These are phyloP conservation scores for Phytophthora cactorum DNA, from an alignment of 352 stramenopile genomes.

Conservation along the genomic window DNA sequence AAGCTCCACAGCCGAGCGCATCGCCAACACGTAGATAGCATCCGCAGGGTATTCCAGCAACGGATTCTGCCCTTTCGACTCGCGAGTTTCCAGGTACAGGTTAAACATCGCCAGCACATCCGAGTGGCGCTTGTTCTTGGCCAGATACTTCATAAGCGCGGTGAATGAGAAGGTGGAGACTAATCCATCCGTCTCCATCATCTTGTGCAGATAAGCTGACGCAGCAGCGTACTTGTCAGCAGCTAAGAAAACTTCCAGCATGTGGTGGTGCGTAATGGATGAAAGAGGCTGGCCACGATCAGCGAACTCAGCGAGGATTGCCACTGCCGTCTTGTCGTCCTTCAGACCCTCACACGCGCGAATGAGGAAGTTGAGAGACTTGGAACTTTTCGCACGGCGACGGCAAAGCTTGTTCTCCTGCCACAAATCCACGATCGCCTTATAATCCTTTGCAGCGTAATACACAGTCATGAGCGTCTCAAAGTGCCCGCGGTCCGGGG, in stretches of 20 bases:
- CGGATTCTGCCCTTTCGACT: slow-evolving; percentile 55
- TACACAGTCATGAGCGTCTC: slow-evolving; percentile 82
- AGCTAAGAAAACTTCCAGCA: slow-evolving; percentile 69
- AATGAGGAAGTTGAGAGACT: slow-evolving; percentile 84
- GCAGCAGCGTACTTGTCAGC: slow-evolving; percentile 60
- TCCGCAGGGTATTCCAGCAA: slow-evolving; percentile 73
- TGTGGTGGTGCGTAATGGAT: slow-evolving; percentile 76
- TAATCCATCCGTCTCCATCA: slow-evolving; percentile 42
- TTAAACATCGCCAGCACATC: slow-evolving; percentile 70
- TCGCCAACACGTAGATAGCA: slow-evolving; percentile 67
- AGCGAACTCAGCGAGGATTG: slow-evolving; percentile 69
- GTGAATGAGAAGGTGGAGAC: slow-evolving; percentile 80
- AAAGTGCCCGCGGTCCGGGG: slow-evolving; percentile 68
- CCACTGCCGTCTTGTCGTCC: slow-evolving; percentile 52
- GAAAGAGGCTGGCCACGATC: slow-evolving; percentile 59
- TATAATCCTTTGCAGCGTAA: slow-evolving; percentile 61
- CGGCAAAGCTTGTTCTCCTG: slow-evolving; percentile 60
- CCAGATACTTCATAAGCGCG: slow-evolving; percentile 72
- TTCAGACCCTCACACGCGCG: slow-evolving; percentile 59
- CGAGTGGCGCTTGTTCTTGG: slow-evolving; percentile 38
- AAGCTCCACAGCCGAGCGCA: slow-evolving; percentile 52
- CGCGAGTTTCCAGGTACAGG: slow-evolving; percentile 59
- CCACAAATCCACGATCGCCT: slow-evolving; percentile 62
- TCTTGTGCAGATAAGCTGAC: slow-evolving; percentile 59
- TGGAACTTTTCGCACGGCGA: slow-evolving; percentile 71